Percentiles rank a stretch among this genome's conserved stretches.
Evolutionary conservation across 148 eudicot genomes (phyloP).

Genomic region (Cornus kousa): DNA sequence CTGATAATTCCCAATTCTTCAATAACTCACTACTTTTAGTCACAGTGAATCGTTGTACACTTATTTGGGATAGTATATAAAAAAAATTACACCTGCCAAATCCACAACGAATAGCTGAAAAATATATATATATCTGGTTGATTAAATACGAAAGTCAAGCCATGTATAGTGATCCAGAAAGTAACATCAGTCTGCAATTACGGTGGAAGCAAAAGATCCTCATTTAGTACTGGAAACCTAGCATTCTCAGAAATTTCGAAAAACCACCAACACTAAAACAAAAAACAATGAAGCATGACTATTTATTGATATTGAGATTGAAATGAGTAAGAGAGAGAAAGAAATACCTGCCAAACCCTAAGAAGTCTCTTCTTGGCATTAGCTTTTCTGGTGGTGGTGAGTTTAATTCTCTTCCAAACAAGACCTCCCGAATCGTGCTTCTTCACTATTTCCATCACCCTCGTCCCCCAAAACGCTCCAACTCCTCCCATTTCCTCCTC

Average conservation of each 20-base stretch:
- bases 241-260: background rate
- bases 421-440: slow-evolving; percentile 86
- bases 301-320: background rate
- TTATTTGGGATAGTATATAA: background rate
- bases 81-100: background rate
- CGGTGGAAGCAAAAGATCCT: no score
- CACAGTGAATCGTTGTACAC: no score
- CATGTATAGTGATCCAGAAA: background rate
- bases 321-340: background rate
- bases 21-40: no score
- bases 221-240: background rate
- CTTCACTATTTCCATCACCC: slow-evolving; percentile 77
- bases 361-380: slow-evolving; percentile 91
- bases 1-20: background rate
- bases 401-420: slow-evolving; percentile 89
- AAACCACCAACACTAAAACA: background rate
- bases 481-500: slow-evolving; percentile 18
- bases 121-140: no score
- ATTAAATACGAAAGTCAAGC: background rate
- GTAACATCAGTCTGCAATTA: background rate
- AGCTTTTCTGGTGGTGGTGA: slow-evolving; percentile 78
- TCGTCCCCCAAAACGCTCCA: slow-evolving; percentile 69
- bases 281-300: no score
- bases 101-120: no score
- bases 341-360: slow-evolving; percentile 87